A percentile compares a stretch with the other conserved stretches of the same genome.
Conservation (phyloP, 1,284 basidiomycete species). For the Malassezia obtusa region DNA sequence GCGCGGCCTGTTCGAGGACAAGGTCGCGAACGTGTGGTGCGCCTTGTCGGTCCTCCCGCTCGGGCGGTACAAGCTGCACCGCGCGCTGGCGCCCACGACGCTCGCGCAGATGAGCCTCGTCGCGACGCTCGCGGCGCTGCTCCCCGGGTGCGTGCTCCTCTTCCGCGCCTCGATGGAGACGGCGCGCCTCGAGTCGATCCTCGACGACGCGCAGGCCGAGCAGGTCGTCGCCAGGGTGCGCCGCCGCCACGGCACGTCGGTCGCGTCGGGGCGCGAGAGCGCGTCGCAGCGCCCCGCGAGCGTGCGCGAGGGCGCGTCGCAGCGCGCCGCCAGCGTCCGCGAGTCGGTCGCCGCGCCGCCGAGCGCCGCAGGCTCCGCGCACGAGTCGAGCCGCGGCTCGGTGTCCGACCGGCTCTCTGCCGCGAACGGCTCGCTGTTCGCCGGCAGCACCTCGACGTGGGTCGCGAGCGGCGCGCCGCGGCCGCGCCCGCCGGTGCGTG, state of each 20-base stretch:
- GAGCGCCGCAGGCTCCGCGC: not conserved
- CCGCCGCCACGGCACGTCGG: conserved; percentile 4
- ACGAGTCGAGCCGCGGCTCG: conserved; percentile 22
- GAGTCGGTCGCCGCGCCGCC: not conserved
- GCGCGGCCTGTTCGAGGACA: conserved; percentile 86
- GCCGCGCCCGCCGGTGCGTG: not conserved
- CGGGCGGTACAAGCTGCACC: conserved; percentile 30
- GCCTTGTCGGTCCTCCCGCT: conserved; percentile 34
- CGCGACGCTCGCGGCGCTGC: conserved; percentile 46
- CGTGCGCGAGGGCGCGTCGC: not conserved
- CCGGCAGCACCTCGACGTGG: conserved; percentile 22
- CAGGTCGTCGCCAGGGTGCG: conserved; percentile 12
- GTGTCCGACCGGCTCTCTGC: conserved; percentile 22
- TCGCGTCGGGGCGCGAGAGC: conserved; percentile 15
- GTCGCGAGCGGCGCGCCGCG: conserved; percentile 1
- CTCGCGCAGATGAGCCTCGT: conserved; percentile 48
- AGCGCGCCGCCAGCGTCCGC: conserved; percentile 8
- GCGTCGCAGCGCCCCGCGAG: too few species aligned
- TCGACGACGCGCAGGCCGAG: conserved; percentile 12
- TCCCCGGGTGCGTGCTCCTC: conserved; percentile 36
- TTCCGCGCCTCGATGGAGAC: conserved; percentile 35
- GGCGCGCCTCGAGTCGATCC: conserved; percentile 37
- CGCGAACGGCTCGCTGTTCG: conserved; percentile 26
- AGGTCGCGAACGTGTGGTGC: conserved; percentile 87
- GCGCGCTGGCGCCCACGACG: conserved; percentile 21